phyloP scores from a whole-genome alignment of 2,329 filamentous ascomycete species.

The Hansfordia pulvinata region DNA sequence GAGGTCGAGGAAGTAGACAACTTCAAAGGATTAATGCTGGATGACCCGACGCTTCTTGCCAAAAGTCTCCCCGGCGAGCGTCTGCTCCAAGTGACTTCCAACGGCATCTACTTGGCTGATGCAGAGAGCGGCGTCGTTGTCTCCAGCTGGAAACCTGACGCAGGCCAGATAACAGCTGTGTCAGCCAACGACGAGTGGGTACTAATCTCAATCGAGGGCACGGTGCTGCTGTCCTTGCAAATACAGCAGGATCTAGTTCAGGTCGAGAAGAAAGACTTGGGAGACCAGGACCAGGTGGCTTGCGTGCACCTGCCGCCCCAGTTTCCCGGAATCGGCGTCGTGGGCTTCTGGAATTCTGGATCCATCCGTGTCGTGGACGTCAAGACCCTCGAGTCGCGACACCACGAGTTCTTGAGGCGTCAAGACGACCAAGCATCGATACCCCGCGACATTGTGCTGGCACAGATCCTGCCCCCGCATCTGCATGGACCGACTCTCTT shows the following conservation, averaged over 20 bases:
- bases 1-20: constrained; percentile 77
- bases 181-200: constrained; percentile 59
- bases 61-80: constrained; percentile 48
- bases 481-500: constrained; percentile 59
- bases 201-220: constrained; percentile 64
- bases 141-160: constrained; percentile 42
- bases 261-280: constrained; percentile 45
- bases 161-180: constrained; percentile 58
- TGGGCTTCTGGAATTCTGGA: constrained; percentile 82
- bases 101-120: constrained; percentile 48
- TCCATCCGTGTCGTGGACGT: constrained; percentile 63
- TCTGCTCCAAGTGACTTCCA: constrained; percentile 65
- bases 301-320: constrained; percentile 64
- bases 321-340: constrained; percentile 53
- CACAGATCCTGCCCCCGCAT: constrained; percentile 56
- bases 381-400: constrained; percentile 48
- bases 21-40: constrained; percentile 58
- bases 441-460: constrained; percentile 68
- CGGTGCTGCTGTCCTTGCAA: constrained; percentile 55
- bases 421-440: constrained; percentile 60
- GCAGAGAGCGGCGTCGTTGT: constrained; percentile 37
- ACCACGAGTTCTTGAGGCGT: constrained; percentile 46
- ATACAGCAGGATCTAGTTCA: constrained; percentile 43
- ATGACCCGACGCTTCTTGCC: constrained; percentile 58
- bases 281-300: constrained; percentile 63